Evolutionary conservation across 2,329 filamentous ascomycete genomes (phyloP).

Genomic region (Sodiomyces alkalinus): DNA sequence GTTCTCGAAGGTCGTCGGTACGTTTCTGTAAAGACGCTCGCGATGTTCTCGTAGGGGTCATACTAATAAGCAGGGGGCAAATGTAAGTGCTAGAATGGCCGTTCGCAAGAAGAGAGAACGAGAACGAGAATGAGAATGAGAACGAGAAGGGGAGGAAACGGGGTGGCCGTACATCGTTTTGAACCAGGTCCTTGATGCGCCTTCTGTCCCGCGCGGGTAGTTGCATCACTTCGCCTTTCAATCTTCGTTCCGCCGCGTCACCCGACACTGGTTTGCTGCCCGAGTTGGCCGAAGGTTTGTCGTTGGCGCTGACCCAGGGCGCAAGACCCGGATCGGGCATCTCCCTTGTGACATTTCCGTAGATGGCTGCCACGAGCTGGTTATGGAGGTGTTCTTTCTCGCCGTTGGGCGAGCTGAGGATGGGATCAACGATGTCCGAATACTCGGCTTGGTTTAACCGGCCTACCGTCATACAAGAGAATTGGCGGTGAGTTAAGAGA

Average conservation of each 20-base stretch:
- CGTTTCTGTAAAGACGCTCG: constrained; percentile 35
- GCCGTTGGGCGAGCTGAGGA: constrained; percentile 39
- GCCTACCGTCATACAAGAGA: too few species aligned
- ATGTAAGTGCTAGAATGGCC: neutral
- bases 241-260: constrained; percentile 47
- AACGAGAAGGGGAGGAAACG: neutral
- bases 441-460: constrained; percentile 49
- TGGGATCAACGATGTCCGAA: constrained; percentile 41
- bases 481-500: constrained; percentile 1
- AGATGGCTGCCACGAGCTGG: constrained; percentile 50
- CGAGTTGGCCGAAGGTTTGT: constrained; percentile 42
- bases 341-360: constrained; percentile 54
- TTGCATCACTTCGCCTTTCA: constrained; percentile 58
- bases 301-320: constrained; percentile 57
- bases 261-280: constrained; percentile 48
- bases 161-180: constrained; percentile 39
- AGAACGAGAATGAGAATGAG: too few species aligned
- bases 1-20: constrained; percentile 27
- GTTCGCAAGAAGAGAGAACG: too few species aligned
- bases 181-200: constrained; percentile 48
- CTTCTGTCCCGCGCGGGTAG: constrained; percentile 50
- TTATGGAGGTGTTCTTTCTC: constrained; percentile 52
- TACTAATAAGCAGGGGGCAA: constrained; percentile 22
- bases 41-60: constrained; percentile 38
- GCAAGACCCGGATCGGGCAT: constrained; percentile 53